Evolutionary conservation across 139 green algal genomes (phyloP).

Genomic region (Closterium sp.): DNA sequence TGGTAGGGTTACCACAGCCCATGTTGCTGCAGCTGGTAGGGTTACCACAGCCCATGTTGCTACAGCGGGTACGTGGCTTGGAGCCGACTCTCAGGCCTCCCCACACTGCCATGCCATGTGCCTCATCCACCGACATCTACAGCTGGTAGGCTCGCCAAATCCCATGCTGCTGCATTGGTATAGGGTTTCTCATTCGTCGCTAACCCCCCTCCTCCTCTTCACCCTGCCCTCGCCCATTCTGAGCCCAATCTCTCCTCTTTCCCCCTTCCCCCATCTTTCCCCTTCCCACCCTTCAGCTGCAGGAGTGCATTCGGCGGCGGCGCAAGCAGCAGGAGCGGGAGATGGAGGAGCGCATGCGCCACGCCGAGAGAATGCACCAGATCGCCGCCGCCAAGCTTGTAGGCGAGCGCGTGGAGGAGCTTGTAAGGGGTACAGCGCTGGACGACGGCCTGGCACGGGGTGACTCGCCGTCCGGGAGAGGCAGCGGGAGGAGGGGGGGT

Average conservation of each 20-base stretch:
- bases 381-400: constrained; percentile 6
- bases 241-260: not conserved
- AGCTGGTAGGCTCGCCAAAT: constrained; percentile 34
- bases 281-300: not conserved
- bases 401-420: constrained; percentile 6
- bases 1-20: too few relatives aligned
- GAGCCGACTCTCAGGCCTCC: constrained; percentile 36
- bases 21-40: too few relatives aligned
- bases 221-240: not conserved
- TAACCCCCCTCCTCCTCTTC: not conserved
- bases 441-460: not conserved
- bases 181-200: too few relatives aligned
- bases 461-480: not conserved
- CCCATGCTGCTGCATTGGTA: too few relatives aligned
- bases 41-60: too few relatives aligned
- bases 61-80: too few relatives aligned
- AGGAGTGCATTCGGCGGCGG: constrained; percentile 7
- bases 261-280: constrained; percentile 2
- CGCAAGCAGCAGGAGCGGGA: constrained; percentile 2
- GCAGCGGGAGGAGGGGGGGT: too few relatives aligned
- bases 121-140: constrained; percentile 40
- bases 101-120: constrained; percentile 18
- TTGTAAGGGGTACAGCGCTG: not conserved
- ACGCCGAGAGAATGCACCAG: not conserved
- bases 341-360: constrained; percentile 14